phyloP scores from a whole-genome alignment of 345 rosid genomes.

The Ceriops zippeliana region DNA sequence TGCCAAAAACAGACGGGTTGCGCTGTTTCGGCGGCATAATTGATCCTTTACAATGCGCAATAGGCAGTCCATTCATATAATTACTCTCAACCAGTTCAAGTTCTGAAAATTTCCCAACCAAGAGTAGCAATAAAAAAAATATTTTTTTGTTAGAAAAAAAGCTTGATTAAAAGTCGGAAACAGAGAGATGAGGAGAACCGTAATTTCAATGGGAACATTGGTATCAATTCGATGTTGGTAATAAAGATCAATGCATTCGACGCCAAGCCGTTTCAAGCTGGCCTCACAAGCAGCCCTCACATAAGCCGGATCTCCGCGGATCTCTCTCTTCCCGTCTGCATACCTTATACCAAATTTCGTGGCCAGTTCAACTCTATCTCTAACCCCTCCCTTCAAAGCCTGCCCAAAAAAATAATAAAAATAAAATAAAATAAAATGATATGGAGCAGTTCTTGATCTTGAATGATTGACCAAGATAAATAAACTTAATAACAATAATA shows the following conservation, averaged over 20 bases:
- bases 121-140: background rate
- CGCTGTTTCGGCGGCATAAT: too few species aligned
- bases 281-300: constrained; percentile 56
- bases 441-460: too few species aligned
- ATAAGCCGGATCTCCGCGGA: constrained; percentile 52
- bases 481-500: background rate
- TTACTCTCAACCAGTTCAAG: too few species aligned
- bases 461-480: too few species aligned
- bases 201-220: constrained; percentile 52
- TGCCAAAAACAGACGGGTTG: too few species aligned
- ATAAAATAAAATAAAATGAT: background rate
- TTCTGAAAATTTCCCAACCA: too few species aligned
- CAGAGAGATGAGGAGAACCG: constrained; percentile 24
- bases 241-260: constrained; percentile 56
- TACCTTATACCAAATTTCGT: constrained; percentile 46
- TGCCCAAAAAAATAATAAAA: constrained; percentile 3
- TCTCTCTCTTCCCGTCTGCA: constrained; percentile 22
- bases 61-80: too few species aligned
- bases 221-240: constrained; percentile 61
- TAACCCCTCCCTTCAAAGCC: constrained; percentile 58
- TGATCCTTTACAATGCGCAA: too few species aligned
- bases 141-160: too few species aligned
- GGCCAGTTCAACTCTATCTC: constrained; percentile 53
- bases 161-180: background rate
- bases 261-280: constrained; percentile 55